Evolutionary conservation across 208 protist genomes (phyloP).

Genomic region (Wallacemonas sp.): DNA sequence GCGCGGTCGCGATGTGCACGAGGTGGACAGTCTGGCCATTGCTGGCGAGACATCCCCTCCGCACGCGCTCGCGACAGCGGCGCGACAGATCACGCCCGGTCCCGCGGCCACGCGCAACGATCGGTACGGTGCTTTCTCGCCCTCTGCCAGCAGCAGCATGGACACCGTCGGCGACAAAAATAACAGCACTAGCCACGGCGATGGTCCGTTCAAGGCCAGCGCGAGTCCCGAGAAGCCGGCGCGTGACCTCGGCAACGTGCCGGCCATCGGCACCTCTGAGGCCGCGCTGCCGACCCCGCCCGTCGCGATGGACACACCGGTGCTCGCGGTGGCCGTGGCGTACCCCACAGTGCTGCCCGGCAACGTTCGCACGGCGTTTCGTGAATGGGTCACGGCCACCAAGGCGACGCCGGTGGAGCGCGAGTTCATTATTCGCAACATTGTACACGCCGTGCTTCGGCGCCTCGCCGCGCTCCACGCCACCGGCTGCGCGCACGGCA

Average conservation of each 20-base stretch:
- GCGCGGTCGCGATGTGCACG: too few species aligned
- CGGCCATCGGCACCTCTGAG: background rate
- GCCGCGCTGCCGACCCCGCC: background rate
- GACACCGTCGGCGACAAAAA: background rate
- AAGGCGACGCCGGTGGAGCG: slow-evolving; percentile 41
- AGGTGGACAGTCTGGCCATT: too few species aligned
- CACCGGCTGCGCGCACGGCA: slow-evolving; percentile 53
- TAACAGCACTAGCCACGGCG: background rate
- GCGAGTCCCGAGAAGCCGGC: background rate
- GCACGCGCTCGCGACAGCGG: too few species aligned
- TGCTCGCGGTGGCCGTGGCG: slow-evolving; percentile 46
- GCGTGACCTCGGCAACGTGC: background rate
- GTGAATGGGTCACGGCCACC: slow-evolving; percentile 31
- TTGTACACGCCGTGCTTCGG: slow-evolving; percentile 55
- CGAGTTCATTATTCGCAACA: slow-evolving; percentile 70
- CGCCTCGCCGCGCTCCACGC: slow-evolving; percentile 56
- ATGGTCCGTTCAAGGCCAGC: background rate
- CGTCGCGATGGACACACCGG: slow-evolving; percentile 7
- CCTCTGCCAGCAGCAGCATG: background rate
- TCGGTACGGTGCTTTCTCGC: background rate
- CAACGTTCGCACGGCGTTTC: slow-evolving; percentile 51
- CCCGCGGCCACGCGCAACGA: too few species aligned
- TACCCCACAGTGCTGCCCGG: slow-evolving; percentile 53
- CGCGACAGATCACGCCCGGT: background rate
- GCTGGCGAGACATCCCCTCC: too few species aligned